These are phyloP conservation scores for Metarhizium sp. DNA, from an alignment of 2,329 filamentous ascomycete genomes.

Conservation along the genomic window DNA sequence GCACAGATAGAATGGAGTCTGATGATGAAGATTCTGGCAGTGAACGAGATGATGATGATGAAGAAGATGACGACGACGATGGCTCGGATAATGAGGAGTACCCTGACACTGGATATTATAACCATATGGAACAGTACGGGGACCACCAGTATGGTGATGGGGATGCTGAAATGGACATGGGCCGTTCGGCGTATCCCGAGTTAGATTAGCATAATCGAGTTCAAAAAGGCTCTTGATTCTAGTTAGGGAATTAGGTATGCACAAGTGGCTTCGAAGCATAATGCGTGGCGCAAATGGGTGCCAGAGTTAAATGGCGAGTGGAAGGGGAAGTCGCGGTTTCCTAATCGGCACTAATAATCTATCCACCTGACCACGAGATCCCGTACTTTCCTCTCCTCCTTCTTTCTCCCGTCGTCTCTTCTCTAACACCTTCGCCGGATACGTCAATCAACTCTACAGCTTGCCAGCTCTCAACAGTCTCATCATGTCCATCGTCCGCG, in stretches of 20 bases:
- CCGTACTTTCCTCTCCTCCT: background rate
- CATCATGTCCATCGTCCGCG: background rate
- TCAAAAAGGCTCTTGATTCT: background rate
- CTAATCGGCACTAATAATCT: background rate
- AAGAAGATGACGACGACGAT: constrained; percentile 19
- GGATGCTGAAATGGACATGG: constrained; percentile 7
- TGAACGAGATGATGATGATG: constrained; percentile 9
- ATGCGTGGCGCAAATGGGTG: background rate
- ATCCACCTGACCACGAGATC: background rate
- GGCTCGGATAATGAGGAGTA: constrained; percentile 15
- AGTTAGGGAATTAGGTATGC: too few species aligned
- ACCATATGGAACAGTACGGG: background rate
- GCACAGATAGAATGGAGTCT: constrained; percentile 3
- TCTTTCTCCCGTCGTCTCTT: background rate
- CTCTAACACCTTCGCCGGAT: background rate
- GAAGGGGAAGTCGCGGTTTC: background rate
- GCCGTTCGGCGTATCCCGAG: constrained; percentile 8
- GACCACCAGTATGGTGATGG: constrained; percentile 6
- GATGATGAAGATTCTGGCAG: constrained; percentile 15
- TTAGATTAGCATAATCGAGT: constrained; percentile 6
- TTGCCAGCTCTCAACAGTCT: background rate
- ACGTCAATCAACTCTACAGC: background rate
- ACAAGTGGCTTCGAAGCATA: background rate
- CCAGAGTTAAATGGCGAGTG: background rate
- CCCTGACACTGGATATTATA: constrained; percentile 15